A percentile compares a stretch with the other conserved stretches of the same genome.
phyloP scores from a whole-genome alignment of 2,329 filamentous ascomycete species.

The Coniochaeta sp. region DNA sequence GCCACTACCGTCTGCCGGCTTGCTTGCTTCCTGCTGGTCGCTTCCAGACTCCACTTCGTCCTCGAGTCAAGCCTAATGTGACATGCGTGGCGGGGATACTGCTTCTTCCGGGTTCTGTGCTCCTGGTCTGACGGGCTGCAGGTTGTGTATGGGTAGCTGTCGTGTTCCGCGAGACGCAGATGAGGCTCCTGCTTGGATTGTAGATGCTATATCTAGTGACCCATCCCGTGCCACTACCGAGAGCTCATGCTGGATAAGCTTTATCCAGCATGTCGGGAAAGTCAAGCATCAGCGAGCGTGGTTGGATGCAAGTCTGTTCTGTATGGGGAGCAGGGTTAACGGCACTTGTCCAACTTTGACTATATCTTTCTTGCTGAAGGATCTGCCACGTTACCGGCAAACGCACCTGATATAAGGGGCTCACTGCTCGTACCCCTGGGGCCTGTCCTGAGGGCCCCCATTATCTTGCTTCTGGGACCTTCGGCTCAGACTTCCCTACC shows the following conservation, averaged over 20 bases:
- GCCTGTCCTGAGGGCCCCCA: neutral
- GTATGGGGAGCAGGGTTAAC: neutral
- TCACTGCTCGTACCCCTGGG: neutral
- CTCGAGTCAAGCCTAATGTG: neutral
- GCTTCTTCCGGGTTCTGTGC: neutral
- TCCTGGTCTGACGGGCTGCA: neutral
- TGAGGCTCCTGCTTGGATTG: neutral
- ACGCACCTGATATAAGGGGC: neutral
- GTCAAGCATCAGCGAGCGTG: neutral
- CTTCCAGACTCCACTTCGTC: neutral
- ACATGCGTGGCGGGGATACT: neutral
- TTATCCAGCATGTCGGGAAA: neutral
- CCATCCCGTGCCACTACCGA: neutral
- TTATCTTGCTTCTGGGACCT: neutral
- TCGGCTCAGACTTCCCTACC: neutral
- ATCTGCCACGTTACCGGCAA: neutral
- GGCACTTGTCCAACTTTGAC: slow-evolving; percentile 5
- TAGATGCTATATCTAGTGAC: neutral
- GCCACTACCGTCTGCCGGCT: neutral
- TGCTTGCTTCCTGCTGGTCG: neutral
- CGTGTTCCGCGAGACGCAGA: neutral
- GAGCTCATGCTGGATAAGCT: neutral
- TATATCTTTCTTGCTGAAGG: slow-evolving; percentile 9
- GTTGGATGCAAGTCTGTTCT: neutral
- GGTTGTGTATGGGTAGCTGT: neutral